phyloP scores from a whole-genome alignment of 768 basidiomycete species.

The Lepiota subincarnata region DNA sequence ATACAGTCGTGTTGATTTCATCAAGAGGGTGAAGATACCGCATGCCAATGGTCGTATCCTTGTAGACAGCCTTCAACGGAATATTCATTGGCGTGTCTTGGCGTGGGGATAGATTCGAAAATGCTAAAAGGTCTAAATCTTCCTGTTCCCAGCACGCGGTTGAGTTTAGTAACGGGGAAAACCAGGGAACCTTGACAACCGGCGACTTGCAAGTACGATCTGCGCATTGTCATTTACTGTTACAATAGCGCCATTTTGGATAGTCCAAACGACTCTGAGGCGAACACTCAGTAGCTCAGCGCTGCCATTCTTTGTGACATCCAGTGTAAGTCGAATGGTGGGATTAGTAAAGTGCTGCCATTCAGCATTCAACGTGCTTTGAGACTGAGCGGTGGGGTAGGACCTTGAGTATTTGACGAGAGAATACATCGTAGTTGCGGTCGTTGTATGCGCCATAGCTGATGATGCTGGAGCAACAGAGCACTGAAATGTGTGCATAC shows the following conservation, averaged over 20 bases:
- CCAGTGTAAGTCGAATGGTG: constrained; percentile 55
- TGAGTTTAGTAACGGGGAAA: constrained; percentile 2
- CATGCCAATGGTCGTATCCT: constrained; percentile 68
- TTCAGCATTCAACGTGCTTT: constrained; percentile 33
- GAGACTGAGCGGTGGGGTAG: constrained; percentile 35
- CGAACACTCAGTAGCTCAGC: constrained; percentile 59
- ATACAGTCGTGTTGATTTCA: constrained; percentile 8
- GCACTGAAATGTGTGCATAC: too few species aligned
- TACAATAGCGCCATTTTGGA: constrained; percentile 32
- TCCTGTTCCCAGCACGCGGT: constrained; percentile 43
- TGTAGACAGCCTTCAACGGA: constrained; percentile 79
- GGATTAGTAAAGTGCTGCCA: constrained; percentile 83
- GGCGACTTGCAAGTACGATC: constrained; percentile 58
- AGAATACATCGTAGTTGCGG: constrained; percentile 51
- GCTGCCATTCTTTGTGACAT: constrained; percentile 47
- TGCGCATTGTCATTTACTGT: constrained; percentile 44
- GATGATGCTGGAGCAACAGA: too few species aligned
- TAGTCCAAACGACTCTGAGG: constrained; percentile 60
- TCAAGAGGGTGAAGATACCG: constrained; percentile 61
- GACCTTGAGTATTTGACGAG: constrained; percentile 68
- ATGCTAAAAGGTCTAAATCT: constrained; percentile 69
- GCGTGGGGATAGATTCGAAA: constrained; percentile 43
- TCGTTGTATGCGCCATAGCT: constrained; percentile 51
- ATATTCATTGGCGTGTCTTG: constrained; percentile 31
- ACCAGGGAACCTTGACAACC: constrained; percentile 1